These are phyloP conservation scores for Fraxinus albicans DNA, from an alignment of 305 asterid species.

Conservation along the genomic window DNA sequence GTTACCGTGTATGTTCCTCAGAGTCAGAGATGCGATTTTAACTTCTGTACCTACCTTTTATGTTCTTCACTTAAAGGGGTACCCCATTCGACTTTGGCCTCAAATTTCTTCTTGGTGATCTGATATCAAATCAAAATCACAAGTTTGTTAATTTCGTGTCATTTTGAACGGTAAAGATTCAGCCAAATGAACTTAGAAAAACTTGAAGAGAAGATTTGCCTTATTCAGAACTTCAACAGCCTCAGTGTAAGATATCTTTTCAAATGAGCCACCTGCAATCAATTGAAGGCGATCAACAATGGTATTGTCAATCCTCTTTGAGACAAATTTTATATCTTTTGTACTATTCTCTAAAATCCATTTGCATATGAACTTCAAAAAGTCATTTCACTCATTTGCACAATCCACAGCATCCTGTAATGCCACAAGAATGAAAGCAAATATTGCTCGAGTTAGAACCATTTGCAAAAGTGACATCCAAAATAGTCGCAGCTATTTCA, in stretches of 20 bases:
- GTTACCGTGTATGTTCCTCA: not conserved
- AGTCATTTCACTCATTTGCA: constrained; percentile 27
- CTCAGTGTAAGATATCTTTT: constrained; percentile 66
- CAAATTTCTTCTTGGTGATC: constrained; percentile 45
- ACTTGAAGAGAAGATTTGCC: constrained; percentile 29
- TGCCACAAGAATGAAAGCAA: constrained; percentile 3
- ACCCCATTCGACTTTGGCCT: constrained; percentile 63
- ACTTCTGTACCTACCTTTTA: constrained; percentile 46
- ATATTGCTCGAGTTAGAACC: not conserved
- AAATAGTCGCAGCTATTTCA: not conserved
- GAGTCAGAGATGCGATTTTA: not conserved
- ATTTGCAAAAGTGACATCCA: not conserved
- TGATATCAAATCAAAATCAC: constrained; percentile 30
- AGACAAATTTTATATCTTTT: constrained; percentile 59
- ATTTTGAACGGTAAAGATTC: not conserved
- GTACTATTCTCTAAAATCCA: constrained; percentile 50
- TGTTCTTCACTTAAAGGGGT: constrained; percentile 69
- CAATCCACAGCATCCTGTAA: constrained; percentile 78
- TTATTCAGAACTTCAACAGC: constrained; percentile 63
- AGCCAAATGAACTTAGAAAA: not conserved
- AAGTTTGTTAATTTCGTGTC: not conserved
- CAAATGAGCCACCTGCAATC: constrained; percentile 34
- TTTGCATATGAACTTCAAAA: constrained; percentile 65
- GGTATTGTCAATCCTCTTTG: constrained; percentile 60
- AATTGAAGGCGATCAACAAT: constrained; percentile 55